These are phyloP conservation scores for Rubia peregrina DNA, from an alignment of 305 asterid species.

Conservation along the genomic window DNA sequence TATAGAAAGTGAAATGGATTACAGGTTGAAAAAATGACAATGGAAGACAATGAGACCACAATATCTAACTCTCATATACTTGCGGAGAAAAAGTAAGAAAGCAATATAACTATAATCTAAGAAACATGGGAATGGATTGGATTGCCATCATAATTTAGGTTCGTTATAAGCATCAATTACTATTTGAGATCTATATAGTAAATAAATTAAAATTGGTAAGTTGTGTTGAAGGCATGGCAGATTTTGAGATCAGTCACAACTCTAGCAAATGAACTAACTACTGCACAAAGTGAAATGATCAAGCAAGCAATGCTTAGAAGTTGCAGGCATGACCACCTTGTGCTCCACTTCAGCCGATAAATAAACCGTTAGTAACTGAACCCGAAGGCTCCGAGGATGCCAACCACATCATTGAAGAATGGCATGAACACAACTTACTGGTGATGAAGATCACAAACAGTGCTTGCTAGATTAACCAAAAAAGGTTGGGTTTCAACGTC, in stretches of 20 bases:
- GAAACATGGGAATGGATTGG: conserved; percentile 4
- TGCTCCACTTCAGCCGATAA: conserved; percentile 65
- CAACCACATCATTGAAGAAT: conserved; percentile 62
- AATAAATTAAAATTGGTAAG: conserved; percentile 24
- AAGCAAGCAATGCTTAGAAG: conserved; percentile 48
- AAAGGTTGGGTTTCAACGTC: conserved; percentile 33
- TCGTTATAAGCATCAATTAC: conserved; percentile 19
- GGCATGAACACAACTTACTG: conserved; percentile 52
- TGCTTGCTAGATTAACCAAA: conserved; percentile 54
- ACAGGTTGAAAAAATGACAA: no score
- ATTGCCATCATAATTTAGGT: conserved; percentile 16
- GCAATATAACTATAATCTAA: conserved; percentile 7
- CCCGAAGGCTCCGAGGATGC: conserved; percentile 64
- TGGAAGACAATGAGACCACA: no score
- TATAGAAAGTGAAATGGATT: no score
- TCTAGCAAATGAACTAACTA: conserved; percentile 69
- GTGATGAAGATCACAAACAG: conserved; percentile 49
- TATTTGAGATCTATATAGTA: conserved; percentile 15
- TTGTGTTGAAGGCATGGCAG: conserved; percentile 52
- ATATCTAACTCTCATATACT: background rate
- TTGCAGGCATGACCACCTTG: conserved; percentile 52
- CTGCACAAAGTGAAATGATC: conserved; percentile 57
- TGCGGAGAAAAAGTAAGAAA: background rate
- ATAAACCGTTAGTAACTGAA: conserved; percentile 64
- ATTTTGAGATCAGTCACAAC: conserved; percentile 54